Conservation (phyloP, 2,329 filamentous ascomycete species). For the Diaporthe citri region DNA sequence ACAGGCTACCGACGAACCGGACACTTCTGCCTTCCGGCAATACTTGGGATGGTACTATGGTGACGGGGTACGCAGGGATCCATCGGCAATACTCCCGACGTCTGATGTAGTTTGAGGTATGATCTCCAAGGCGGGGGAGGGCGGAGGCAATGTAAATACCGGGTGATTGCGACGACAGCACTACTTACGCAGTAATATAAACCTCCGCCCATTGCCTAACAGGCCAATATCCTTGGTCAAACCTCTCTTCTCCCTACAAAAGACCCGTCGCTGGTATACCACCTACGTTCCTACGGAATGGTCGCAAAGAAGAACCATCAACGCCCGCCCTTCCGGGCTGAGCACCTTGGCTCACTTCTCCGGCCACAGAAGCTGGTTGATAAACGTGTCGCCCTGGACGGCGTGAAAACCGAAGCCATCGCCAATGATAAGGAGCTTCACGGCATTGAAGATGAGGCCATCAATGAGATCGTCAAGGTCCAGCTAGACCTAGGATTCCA, state of each 20-base stretch:
- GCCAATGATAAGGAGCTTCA: conserved; percentile 59
- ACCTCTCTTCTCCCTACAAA: background rate
- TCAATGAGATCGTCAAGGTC: conserved; percentile 69
- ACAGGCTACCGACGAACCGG: background rate
- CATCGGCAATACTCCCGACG: conserved; percentile 14
- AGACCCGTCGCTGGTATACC: too few species aligned
- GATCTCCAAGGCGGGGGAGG: conserved; percentile 22
- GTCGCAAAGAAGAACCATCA: conserved; percentile 42
- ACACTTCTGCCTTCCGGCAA: conserved; percentile 7
- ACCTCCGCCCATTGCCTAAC: background rate
- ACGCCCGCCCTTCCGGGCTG: conserved; percentile 75
- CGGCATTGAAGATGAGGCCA: conserved; percentile 67
- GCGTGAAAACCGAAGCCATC: conserved; percentile 53
- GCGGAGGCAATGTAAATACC: background rate
- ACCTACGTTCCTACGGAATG: background rate
- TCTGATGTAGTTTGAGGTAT: background rate
- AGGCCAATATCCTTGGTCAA: background rate
- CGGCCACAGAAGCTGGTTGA: conserved; percentile 75
- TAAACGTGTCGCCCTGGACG: conserved; percentile 50
- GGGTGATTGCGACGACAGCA: background rate
- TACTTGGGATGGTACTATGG: background rate
- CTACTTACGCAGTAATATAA: conserved; percentile 5
- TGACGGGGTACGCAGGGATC: conserved; percentile 12
- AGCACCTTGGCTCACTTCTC: conserved; percentile 81
- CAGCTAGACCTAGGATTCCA: conserved; percentile 70